Evolutionary conservation across 2,329 filamentous ascomycete genomes (phyloP), one percentile per base, ranked within the genome.

Genomic region (Chaetomiaceae sp.): DNA sequence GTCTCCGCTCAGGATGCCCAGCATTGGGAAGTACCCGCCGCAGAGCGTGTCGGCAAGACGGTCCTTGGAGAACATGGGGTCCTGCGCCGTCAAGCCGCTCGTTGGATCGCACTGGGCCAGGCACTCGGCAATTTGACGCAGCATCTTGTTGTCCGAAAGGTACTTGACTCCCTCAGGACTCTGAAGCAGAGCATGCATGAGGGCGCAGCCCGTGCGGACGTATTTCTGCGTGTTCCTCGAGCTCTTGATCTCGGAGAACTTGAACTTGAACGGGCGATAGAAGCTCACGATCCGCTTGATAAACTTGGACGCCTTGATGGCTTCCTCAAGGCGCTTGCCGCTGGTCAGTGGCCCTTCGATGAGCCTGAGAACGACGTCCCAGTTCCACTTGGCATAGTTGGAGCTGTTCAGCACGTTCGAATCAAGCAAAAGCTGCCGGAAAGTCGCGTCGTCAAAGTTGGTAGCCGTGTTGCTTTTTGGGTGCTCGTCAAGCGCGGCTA

Each of bases 321-420:
- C 91, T 65, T 98, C 93, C 56, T 96, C 91, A 4, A 98, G 74
- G 10, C 93, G 79, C 65, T 95, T 96, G 1, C 90, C 84, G 55
- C 89, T 95, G 19, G 89, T 84, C 18, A 98, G 68, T 1, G 94
- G 93, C 0, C 93, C 94, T 62, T 97, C 91, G 29, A 98, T 90
- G 42, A 97, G 82, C 57, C 84, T 86, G 48, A 90, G 77, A 34
- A 98, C 89, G 30, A 95, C 73, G 51, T 95, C 88, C 93, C 94
- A 98, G 62, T 95, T 91, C 93, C 93, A 98, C 64, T 98, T 98
- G 32, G 81, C 74, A 60, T 86, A 95, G 57, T 95, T 96, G 51
- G 88, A 88, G 50, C 87, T 93, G 52, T 84, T 87, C 37, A 97
- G 71, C 2, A 98, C 88, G 45, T 88, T 83, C 4, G 88, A 93